A percentile compares a stretch with the other conserved stretches of the same genome.
These are phyloP conservation scores for Podospora didyma DNA, from an alignment of 495 filamentous ascomycete species.

Conservation along the genomic window DNA sequence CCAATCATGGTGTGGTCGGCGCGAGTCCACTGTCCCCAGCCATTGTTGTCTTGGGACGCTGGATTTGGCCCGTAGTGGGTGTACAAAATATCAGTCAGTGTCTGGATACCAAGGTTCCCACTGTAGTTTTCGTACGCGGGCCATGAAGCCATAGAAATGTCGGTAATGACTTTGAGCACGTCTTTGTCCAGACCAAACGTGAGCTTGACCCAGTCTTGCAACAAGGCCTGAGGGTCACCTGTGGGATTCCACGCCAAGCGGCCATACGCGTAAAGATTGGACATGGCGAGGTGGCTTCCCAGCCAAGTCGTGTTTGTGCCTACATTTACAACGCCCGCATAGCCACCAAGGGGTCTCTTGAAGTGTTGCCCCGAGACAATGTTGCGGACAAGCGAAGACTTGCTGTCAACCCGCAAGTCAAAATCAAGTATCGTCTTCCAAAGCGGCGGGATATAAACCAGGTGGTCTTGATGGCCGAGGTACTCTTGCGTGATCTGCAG, in stretches of 20 bases:
- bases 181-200: conserved; percentile 54
- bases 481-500: conserved; percentile 67
- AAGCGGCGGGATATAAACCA: conserved; percentile 62
- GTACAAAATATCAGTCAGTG: conserved; percentile 62
- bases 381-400: conserved; percentile 50
- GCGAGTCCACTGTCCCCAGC: conserved; percentile 71
- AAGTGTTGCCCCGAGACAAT: conserved; percentile 59
- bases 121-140: conserved; percentile 67
- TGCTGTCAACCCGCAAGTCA: conserved; percentile 56
- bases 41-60: conserved; percentile 61
- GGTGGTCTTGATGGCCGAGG: conserved; percentile 65
- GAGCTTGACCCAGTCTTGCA: conserved; percentile 63
- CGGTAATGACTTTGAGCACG: conserved; percentile 55
- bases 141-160: conserved; percentile 67
- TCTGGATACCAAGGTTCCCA: conserved; percentile 68
- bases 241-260: conserved; percentile 60
- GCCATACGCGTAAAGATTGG: conserved; percentile 70
- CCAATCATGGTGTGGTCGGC: conserved; percentile 56
- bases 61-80: conserved; percentile 67
- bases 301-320: conserved; percentile 66
- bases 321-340: conserved; percentile 65
- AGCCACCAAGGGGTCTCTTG: conserved; percentile 55
- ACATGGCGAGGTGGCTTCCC: conserved; percentile 64
- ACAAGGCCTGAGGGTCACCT: conserved; percentile 39
- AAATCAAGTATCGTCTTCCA: conserved; percentile 67